phyloP scores from a whole-genome alignment of 2,329 filamentous ascomycete genomes.

The Purpureocillium lavendulum region DNA sequence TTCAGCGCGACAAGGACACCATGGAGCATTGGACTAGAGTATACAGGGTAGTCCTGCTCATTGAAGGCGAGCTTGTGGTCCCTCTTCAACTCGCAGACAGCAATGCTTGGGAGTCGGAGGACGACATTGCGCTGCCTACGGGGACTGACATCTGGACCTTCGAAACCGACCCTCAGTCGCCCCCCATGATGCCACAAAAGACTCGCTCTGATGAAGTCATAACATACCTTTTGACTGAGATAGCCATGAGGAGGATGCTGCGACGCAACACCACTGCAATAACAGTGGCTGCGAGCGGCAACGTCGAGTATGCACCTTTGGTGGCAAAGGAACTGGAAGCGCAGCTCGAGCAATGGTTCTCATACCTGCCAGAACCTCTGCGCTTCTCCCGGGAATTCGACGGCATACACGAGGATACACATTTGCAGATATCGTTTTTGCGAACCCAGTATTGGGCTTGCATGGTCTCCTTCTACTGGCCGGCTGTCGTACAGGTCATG shows the following conservation, averaged over 20 bases:
- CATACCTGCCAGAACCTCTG: conserved; percentile 12
- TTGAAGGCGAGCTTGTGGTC: conserved; percentile 18
- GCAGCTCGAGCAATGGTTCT: conserved; percentile 24
- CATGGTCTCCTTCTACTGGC: conserved; percentile 19
- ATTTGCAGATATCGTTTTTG: conserved; percentile 6
- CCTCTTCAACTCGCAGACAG: conserved; percentile 19
- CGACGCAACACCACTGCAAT: conserved; percentile 19
- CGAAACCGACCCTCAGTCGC: conserved; percentile 6
- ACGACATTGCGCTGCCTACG: conserved; percentile 15
- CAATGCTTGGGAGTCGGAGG: conserved; percentile 18
- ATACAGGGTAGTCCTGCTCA: conserved; percentile 16
- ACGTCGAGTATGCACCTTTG: conserved; percentile 16
- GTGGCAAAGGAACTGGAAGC: conserved; percentile 21
- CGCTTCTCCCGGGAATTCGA: conserved; percentile 5
- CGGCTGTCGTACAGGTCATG: conserved; percentile 31
- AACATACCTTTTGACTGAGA: conserved; percentile 22
- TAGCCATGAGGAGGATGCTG: conserved; percentile 23
- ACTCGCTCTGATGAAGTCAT: conserved; percentile 7
- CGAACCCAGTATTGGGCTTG: conserved; percentile 19
- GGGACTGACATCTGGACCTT: conserved; percentile 14
- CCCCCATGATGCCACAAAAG: background rate
- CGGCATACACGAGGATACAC: conserved; percentile 1
- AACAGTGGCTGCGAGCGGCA: conserved; percentile 8
- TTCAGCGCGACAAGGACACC: background rate
- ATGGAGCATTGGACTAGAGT: conserved; percentile 11